phyloP scores from a whole-genome alignment of 2,329 filamentous ascomycete genomes.

The Pseudonectria buxi region DNA sequence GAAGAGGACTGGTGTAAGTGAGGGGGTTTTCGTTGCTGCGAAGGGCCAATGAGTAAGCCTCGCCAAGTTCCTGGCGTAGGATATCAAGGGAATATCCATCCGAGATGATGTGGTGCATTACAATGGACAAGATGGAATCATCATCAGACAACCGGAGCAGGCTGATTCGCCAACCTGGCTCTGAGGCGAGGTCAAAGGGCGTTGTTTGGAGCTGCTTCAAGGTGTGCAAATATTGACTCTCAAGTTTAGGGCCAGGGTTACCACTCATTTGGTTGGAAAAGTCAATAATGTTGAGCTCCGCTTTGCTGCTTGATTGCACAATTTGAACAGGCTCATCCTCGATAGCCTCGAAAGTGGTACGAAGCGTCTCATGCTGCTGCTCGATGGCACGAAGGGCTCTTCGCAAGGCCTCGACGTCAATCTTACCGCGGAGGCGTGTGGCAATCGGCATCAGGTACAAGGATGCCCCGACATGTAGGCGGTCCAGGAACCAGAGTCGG shows the following conservation, averaged over 20 bases:
- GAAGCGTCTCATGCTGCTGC: conserved; percentile 4
- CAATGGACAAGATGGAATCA: conserved; percentile 2
- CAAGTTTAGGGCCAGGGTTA: too few relatives aligned
- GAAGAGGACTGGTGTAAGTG: conserved; percentile 4
- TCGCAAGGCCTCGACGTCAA: background rate
- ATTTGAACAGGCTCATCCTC: conserved; percentile 1
- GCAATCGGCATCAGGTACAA: conserved; percentile 6
- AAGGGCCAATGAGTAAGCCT: conserved; percentile 10
- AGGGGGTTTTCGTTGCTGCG: conserved; percentile 3
- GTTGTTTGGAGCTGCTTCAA: conserved; percentile 1
- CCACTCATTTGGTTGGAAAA: background rate
- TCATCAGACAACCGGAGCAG: background rate
- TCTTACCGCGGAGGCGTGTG: background rate
- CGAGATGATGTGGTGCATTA: conserved; percentile 9
- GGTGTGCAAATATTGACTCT: background rate
- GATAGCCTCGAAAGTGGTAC: conserved; percentile 2
- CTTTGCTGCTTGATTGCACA: background rate
- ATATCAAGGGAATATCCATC: conserved; percentile 20
- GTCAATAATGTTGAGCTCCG: background rate
- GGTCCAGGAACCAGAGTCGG: conserved; percentile 7
- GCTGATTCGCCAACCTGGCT: conserved; percentile 2
- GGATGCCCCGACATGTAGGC: conserved; percentile 3
- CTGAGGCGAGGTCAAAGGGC: background rate
- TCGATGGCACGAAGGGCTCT: conserved; percentile 2
- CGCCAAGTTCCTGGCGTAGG: conserved; percentile 13